A percentile compares a stretch with the other conserved stretches of the same genome.
phyloP scores from a whole-genome alignment of 345 rosid species.

The Erucastrum elatum region DNA sequence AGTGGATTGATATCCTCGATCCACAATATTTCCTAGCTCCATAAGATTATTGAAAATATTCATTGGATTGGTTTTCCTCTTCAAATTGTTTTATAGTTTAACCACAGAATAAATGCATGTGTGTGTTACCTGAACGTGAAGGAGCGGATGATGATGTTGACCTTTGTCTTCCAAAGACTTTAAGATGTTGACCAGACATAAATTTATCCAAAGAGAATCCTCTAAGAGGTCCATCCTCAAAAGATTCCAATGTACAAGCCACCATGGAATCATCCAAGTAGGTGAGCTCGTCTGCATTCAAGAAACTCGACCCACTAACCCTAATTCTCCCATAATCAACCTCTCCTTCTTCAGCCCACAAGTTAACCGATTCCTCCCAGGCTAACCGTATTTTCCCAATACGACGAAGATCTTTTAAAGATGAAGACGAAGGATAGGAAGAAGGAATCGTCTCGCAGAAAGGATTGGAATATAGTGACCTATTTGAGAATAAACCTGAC shows the following conservation, averaged over 20 bases:
- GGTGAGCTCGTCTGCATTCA: slow-evolving; percentile 82
- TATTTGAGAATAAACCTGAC: slow-evolving; percentile 28
- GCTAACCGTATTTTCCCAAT: slow-evolving; percentile 88
- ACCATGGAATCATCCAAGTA: slow-evolving; percentile 86
- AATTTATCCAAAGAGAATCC: slow-evolving; percentile 94
- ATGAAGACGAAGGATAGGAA: slow-evolving; percentile 36
- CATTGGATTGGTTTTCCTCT: background rate
- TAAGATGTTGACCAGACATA: slow-evolving; percentile 78
- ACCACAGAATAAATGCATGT: background rate
- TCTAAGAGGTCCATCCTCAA: slow-evolving; percentile 71
- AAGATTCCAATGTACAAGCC: slow-evolving; percentile 82
- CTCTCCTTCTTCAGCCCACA: slow-evolving; percentile 98
- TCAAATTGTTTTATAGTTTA: background rate
- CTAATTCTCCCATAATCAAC: slow-evolving; percentile 73
- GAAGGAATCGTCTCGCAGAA: slow-evolving; percentile 41
- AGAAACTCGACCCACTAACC: slow-evolving; percentile 74
- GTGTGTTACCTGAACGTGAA: slow-evolving; percentile 51
- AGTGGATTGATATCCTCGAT: background rate
- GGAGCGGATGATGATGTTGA: slow-evolving; percentile 49
- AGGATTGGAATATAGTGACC: slow-evolving; percentile 25
- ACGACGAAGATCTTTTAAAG: slow-evolving; percentile 69
- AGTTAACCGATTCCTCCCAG: slow-evolving; percentile 95
- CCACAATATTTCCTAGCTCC: background rate
- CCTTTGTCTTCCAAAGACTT: slow-evolving; percentile 85
- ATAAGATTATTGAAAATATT: background rate